These are phyloP conservation scores for Epichloe festucae DNA, from an alignment of 2,329 filamentous ascomycete genomes.

Conservation along the genomic window DNA sequence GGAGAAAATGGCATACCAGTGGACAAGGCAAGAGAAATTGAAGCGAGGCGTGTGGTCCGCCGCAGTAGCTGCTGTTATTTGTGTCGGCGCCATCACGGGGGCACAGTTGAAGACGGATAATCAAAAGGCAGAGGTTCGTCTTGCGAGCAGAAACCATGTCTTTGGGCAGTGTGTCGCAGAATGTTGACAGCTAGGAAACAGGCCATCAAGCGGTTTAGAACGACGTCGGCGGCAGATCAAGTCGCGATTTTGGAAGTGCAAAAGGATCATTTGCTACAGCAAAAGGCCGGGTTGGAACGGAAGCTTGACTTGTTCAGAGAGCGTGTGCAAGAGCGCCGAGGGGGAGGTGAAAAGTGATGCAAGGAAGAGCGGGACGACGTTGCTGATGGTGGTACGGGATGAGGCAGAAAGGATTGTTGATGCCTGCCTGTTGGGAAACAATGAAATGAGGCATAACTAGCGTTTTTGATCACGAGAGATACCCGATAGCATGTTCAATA, in stretches of 20 bases:
- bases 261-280: conserved; percentile 23
- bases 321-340: conserved; percentile 25
- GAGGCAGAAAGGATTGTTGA: background rate
- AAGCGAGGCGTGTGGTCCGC: conserved; percentile 26
- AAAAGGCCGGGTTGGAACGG: conserved; percentile 26
- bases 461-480: conserved; percentile 4
- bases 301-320: conserved; percentile 29
- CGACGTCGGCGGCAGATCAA: conserved; percentile 28
- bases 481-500: conserved; percentile 1
- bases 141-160: background rate
- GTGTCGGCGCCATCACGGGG: conserved; percentile 34
- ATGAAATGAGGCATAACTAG: background rate
- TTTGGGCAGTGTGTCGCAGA: background rate
- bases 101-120: conserved; percentile 35
- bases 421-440: background rate
- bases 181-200: conserved; percentile 7
- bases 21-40: conserved; percentile 21
- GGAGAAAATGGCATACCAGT: conserved; percentile 5
- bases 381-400: background rate
- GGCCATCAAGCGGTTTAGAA: conserved; percentile 25
- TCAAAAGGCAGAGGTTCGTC: conserved; percentile 29
- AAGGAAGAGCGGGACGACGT: background rate
- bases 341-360: conserved; percentile 11
- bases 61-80: conserved; percentile 32
- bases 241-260: conserved; percentile 31